Percentiles rank a stretch among this genome's conserved stretches.
Evolutionary conservation across 23 red algal genomes (phyloP).

Genomic region (Gracilaria vermiculophylla): DNA sequence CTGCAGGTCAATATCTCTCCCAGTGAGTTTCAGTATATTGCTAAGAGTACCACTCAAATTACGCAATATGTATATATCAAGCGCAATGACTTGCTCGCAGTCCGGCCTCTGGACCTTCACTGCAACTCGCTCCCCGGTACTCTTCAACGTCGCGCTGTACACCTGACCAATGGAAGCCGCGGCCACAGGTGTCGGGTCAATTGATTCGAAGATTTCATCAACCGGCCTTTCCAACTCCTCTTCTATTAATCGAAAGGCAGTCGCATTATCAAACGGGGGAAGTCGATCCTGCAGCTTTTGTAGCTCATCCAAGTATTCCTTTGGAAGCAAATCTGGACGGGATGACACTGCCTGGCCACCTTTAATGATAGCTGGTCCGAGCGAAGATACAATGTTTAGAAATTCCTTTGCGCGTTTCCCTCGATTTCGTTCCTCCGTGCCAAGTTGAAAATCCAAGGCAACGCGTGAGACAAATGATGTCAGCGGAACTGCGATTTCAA

Average conservation of each 20-base stretch:
- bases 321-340: conserved; percentile 93
- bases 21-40: conserved; percentile 71
- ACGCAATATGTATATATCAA: conserved; percentile 97
- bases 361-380: conserved; percentile 99
- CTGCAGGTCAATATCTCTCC: conserved; percentile 89
- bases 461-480: conserved; percentile 83
- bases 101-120: conserved; percentile 95
- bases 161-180: conserved; percentile 98
- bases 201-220: conserved; percentile 82
- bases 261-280: conserved; percentile 90
- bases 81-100: conserved; percentile 95
- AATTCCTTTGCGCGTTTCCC: conserved; percentile 82
- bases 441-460: conserved; percentile 81
- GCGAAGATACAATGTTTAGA: conserved; percentile 80
- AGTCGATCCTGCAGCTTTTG: conserved; percentile 98
- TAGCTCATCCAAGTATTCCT: conserved; percentile 95
- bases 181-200: conserved; percentile 95
- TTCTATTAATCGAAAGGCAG: conserved; percentile 90
- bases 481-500: conserved; percentile 84
- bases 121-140: conserved; percentile 84
- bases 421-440: conserved; percentile 72
- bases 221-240: conserved; percentile 79
- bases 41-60: conserved; percentile 83
- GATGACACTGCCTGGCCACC: conserved; percentile 95
- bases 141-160: conserved; percentile 78